phyloP scores from a whole-genome alignment of 2,329 filamentous ascomycete genomes.

The Talaromyces piceae region DNA sequence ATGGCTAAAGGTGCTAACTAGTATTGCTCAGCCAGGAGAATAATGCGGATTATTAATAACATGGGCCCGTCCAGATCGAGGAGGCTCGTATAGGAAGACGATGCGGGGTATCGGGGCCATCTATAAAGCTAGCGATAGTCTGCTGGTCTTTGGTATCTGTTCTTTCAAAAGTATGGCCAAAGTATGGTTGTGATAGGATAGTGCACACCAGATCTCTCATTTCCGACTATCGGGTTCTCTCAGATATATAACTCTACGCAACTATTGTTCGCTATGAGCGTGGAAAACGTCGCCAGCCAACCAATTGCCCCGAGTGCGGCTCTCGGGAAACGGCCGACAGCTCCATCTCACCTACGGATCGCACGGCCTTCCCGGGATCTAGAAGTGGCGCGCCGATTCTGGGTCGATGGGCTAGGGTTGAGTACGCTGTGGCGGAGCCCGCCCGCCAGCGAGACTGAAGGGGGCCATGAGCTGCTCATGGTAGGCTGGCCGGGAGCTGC shows the following conservation, averaged over 20 bases:
- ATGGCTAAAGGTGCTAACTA: neutral
- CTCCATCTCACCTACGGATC: slow-evolving; percentile 27
- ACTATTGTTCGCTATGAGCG: neutral
- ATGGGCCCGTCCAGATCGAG: neutral
- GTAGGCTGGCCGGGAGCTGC: slow-evolving; percentile 30
- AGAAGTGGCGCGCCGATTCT: slow-evolving; percentile 34
- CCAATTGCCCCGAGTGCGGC: neutral
- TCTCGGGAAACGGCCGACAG: slow-evolving; percentile 7
- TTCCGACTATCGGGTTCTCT: neutral
- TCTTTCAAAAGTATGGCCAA: no score
- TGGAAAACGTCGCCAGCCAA: neutral
- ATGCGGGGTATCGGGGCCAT: neutral
- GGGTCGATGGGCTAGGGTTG: slow-evolving; percentile 37
- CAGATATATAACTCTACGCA: neutral
- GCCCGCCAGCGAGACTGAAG: slow-evolving; percentile 13
- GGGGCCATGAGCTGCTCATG: slow-evolving; percentile 36
- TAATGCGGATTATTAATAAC: neutral
- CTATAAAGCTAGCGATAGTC: neutral
- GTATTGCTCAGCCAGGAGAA: neutral
- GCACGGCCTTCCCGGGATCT: slow-evolving; percentile 38
- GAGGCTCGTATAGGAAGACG: neutral
- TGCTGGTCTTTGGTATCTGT: neutral
- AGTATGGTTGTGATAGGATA: no score
- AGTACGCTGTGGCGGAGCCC: slow-evolving; percentile 23
- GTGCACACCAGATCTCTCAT: neutral